These are phyloP conservation scores for Arabis hirsuta DNA, from an alignment of 345 rosid genomes.

Conservation along the genomic window DNA sequence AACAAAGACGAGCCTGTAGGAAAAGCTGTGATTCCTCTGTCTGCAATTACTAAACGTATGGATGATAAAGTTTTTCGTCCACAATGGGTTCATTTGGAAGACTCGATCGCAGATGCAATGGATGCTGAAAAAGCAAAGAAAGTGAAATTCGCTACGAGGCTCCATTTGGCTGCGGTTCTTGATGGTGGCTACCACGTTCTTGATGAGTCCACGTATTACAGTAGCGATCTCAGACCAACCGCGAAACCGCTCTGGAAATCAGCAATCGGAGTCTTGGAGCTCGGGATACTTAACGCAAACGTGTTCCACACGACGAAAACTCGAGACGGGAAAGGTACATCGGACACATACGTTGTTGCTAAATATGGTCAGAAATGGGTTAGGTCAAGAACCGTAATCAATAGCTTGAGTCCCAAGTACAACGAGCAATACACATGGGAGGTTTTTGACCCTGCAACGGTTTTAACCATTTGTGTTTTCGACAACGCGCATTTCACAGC, in stretches of 20 bases:
- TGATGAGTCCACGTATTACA: slow-evolving; percentile 54
- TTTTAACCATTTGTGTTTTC: slow-evolving; percentile 43
- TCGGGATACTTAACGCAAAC: slow-evolving; percentile 57
- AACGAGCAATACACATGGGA: slow-evolving; percentile 51
- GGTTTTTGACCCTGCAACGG: slow-evolving; percentile 44
- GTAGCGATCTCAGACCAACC: slow-evolving; percentile 57
- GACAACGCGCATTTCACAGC: slow-evolving; percentile 43
- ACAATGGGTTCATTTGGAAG: slow-evolving; percentile 52
- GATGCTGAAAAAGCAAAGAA: slow-evolving; percentile 43
- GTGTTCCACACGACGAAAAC: slow-evolving; percentile 50
- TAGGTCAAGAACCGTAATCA: slow-evolving; percentile 38
- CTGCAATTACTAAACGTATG: slow-evolving; percentile 41
- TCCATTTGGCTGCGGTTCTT: slow-evolving; percentile 48
- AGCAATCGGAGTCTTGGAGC: slow-evolving; percentile 53
- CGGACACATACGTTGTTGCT: slow-evolving; percentile 47
- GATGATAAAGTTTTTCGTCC: slow-evolving; percentile 34
- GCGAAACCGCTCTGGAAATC: slow-evolving; percentile 49
- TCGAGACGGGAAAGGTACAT: slow-evolving; percentile 40
- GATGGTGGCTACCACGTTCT: slow-evolving; percentile 69
- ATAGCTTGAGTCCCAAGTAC: slow-evolving; percentile 40
- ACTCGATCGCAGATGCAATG: slow-evolving; percentile 35
- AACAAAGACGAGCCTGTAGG: slow-evolving; percentile 56
- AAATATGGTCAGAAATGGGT: slow-evolving; percentile 48
- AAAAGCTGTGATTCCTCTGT: slow-evolving; percentile 42
- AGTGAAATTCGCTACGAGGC: slow-evolving; percentile 49